phyloP scores from a whole-genome alignment of 192 early-diverging fungal genomes.

The Entomortierella beljakovae region DNA sequence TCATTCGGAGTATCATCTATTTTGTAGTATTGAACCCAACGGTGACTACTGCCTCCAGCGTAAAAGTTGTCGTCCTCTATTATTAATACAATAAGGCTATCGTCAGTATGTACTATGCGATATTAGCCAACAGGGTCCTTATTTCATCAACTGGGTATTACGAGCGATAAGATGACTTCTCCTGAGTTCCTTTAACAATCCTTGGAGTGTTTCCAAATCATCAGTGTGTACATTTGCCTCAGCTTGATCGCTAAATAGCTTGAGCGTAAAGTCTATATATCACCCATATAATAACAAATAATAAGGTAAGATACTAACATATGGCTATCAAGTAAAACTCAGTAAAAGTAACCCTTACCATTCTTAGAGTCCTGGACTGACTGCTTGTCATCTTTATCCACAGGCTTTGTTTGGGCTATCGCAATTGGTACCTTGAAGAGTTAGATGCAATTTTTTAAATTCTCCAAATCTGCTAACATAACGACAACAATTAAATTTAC shows the following conservation, averaged over 20 bases:
- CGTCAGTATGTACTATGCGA: background rate
- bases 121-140: background rate
- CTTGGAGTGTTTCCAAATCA: slow-evolving; percentile 39
- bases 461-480: no score
- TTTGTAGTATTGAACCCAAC: slow-evolving; percentile 55
- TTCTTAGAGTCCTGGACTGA: slow-evolving; percentile 31
- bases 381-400: slow-evolving; percentile 40
- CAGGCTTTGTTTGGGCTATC: slow-evolving; percentile 45
- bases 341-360: slow-evolving; percentile 17
- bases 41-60: slow-evolving; percentile 52
- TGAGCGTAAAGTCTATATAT: slow-evolving; percentile 41
- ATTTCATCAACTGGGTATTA: slow-evolving; percentile 5
- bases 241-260: slow-evolving; percentile 40
- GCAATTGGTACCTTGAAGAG: background rate
- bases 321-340: background rate
- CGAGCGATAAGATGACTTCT: slow-evolving; percentile 47
- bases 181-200: slow-evolving; percentile 37
- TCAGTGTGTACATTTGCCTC: slow-evolving; percentile 41
- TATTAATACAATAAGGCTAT: no score
- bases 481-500: no score
- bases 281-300: background rate
- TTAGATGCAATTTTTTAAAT: background rate
- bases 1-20: slow-evolving; percentile 10
- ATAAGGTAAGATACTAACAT: background rate
- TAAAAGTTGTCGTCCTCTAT: slow-evolving; percentile 55